These are phyloP conservation scores for Rhynchospora tenuis DNA, from an alignment of 176 grass and related monocot species.

Conservation along the genomic window DNA sequence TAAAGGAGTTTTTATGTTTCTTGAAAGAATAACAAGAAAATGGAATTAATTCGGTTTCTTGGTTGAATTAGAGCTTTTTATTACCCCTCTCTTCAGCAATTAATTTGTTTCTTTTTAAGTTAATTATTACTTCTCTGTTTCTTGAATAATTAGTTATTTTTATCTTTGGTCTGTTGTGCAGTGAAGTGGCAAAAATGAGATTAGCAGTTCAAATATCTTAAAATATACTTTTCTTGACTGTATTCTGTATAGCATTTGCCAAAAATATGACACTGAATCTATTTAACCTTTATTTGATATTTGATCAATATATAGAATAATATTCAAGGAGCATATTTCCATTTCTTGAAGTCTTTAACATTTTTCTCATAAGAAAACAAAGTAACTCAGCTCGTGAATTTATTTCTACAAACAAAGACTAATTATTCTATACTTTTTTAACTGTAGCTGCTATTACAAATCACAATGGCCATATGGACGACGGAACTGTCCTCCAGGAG, in stretches of 20 bases:
- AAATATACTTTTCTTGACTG: too few relatives aligned
- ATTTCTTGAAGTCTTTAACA: neutral
- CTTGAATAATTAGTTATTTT: neutral
- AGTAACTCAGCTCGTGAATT: neutral
- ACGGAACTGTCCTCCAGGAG: constrained; percentile 16
- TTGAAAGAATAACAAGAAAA: neutral
- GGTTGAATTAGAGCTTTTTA: neutral
- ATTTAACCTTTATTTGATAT: neutral
- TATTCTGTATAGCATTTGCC: too few relatives aligned
- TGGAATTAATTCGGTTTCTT: neutral
- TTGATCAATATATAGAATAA: neutral
- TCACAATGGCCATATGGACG: neutral
- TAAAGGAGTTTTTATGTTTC: neutral
- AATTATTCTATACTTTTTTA: neutral
- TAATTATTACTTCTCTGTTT: neutral
- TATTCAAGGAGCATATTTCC: neutral
- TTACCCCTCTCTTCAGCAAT: neutral
- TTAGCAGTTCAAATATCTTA: neutral
- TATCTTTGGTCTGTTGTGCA: neutral
- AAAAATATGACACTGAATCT: neutral
- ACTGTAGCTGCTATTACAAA: constrained; percentile 19
- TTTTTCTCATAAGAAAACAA: neutral
- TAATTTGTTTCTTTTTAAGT: neutral
- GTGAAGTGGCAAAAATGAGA: neutral
- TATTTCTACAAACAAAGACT: neutral